Evolutionary conservation across 768 basidiomycete genomes (phyloP).

Genomic region (Nevesoporus exiguus): DNA sequence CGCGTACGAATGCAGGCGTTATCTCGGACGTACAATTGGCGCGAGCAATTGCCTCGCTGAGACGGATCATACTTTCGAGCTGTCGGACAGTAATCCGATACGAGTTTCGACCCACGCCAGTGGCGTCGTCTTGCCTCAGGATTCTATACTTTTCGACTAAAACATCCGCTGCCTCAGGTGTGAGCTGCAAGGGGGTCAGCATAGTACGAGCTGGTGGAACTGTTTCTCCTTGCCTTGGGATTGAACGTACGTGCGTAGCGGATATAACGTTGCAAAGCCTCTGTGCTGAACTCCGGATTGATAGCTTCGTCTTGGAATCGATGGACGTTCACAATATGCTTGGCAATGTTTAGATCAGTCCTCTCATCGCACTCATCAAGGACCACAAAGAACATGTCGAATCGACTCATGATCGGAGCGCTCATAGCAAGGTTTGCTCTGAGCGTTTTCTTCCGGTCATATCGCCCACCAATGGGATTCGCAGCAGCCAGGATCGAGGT

Average conservation of each 20-base stretch:
- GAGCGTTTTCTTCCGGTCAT: constrained; percentile 90
- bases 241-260: constrained; percentile 96
- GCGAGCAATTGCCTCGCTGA: constrained; percentile 95
- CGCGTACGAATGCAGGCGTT: constrained; percentile 88
- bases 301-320: constrained; percentile 94
- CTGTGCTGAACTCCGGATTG: constrained; percentile 94
- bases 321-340: constrained; percentile 97
- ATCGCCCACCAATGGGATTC: constrained; percentile 95
- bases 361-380: constrained; percentile 95
- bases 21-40: constrained; percentile 99
- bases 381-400: constrained; percentile 97
- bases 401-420: constrained; percentile 98
- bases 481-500: constrained; percentile 98
- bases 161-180: constrained; percentile 86
- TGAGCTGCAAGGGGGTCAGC: constrained; percentile 55
- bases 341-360: constrained; percentile 89
- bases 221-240: constrained; percentile 65
- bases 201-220: background rate
- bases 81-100: constrained; percentile 98
- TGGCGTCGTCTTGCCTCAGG: constrained; percentile 88
- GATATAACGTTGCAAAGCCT: constrained; percentile 94
- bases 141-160: constrained; percentile 94
- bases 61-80: constrained; percentile 96
- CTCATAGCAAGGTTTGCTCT: constrained; percentile 96
- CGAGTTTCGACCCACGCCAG: constrained; percentile 84